Percentiles rank a stretch among this genome's conserved stretches.
Evolutionary conservation across 495 filamentous ascomycete species (phyloP).

Genomic region (Penicillium odoratum): DNA sequence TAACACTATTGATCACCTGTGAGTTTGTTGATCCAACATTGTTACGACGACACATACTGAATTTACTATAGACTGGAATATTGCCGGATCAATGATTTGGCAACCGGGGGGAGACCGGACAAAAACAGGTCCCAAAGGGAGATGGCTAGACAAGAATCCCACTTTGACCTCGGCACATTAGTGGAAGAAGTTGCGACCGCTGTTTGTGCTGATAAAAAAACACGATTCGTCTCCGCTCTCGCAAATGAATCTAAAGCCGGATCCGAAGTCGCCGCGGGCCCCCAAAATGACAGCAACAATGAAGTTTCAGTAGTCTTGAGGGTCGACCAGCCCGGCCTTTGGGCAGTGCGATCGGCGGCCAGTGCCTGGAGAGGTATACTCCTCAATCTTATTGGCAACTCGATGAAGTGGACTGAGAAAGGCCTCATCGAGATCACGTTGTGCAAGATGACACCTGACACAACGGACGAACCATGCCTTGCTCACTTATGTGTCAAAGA

Average conservation of each 20-base stretch:
- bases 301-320: slow-evolving; percentile 53
- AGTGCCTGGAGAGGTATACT: slow-evolving; percentile 67
- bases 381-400: slow-evolving; percentile 72
- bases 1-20: slow-evolving; percentile 67
- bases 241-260: background rate
- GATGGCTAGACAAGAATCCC: slow-evolving; percentile 23
- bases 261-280: background rate
- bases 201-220: slow-evolving; percentile 49
- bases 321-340: slow-evolving; percentile 51
- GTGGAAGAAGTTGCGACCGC: slow-evolving; percentile 63
- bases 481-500: slow-evolving; percentile 56
- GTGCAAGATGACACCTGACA: slow-evolving; percentile 25
- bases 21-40: background rate
- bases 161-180: slow-evolving; percentile 48
- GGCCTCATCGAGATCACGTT: slow-evolving; percentile 62
- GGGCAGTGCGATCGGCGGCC: slow-evolving; percentile 56
- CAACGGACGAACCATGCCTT: slow-evolving; percentile 16
- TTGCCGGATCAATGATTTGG: slow-evolving; percentile 53
- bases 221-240: background rate
- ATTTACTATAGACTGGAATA: slow-evolving; percentile 46
- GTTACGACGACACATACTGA: background rate
- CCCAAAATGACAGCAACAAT: background rate
- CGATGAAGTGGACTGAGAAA: slow-evolving; percentile 62
- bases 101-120: slow-evolving; percentile 9
- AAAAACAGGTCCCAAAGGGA: slow-evolving; percentile 4